Conservation (phyloP, 2,329 filamentous ascomycete genomes). For the Knoxdaviesia proteae region DNA sequence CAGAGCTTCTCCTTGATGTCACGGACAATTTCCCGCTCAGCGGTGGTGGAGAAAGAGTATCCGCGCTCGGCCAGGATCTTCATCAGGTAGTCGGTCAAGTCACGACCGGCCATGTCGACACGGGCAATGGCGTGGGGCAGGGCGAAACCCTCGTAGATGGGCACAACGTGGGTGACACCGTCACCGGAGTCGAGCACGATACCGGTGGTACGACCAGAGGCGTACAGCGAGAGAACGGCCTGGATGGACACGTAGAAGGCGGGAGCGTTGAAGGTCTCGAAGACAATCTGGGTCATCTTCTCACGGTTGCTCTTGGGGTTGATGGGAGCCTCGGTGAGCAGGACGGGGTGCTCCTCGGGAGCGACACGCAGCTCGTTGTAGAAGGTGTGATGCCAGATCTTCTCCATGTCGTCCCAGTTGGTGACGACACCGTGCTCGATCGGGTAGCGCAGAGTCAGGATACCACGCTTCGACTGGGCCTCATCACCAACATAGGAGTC, state of each 20-base stretch:
- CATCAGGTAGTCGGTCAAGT: conserved; percentile 99
- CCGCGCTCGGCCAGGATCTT: conserved; percentile 99
- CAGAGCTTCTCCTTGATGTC: conserved; percentile 99
- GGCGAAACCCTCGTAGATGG: conserved; percentile 99
- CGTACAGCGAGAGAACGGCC: conserved; percentile 97
- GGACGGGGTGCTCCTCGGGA: conserved; percentile 97
- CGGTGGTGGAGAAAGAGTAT: conserved; percentile 98
- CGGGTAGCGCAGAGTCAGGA: conserved; percentile 96
- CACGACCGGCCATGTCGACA: conserved; percentile 99
- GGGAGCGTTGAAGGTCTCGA: conserved; percentile 99
- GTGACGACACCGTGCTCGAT: conserved; percentile 99
- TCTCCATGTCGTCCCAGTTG: conserved; percentile 99
- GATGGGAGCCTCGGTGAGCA: conserved; percentile 98
- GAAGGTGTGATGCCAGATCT: conserved; percentile 99
- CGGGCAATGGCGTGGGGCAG: conserved; percentile 98
- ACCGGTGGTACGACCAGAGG: conserved; percentile 99
- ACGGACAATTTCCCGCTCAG: conserved; percentile 99
- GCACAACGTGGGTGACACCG: conserved; percentile 99
- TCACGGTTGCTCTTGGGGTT: conserved; percentile 99
- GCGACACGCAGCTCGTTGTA: conserved; percentile 99
- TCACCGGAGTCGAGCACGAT: conserved; percentile 99
- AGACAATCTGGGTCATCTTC: conserved; percentile 99
- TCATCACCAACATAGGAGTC: conserved; percentile 99
- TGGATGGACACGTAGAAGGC: conserved; percentile 99
- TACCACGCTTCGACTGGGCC: conserved; percentile 99